Evolutionary conservation across 1,284 basidiomycete species (phyloP).

Genomic region (Irpex lacteus): DNA sequence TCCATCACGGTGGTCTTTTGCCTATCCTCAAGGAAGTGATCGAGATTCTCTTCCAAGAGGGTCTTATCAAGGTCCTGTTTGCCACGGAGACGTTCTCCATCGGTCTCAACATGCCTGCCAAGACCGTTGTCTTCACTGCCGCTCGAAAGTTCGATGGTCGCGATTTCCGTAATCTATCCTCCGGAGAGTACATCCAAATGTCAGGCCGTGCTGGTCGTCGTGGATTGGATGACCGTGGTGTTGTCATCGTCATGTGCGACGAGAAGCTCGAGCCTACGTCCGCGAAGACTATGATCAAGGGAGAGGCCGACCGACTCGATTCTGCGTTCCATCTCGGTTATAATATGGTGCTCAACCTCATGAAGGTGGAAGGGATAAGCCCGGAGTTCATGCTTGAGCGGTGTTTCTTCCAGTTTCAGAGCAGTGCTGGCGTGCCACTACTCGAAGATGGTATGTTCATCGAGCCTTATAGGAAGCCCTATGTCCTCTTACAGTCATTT

Average conservation of each 20-base stretch:
- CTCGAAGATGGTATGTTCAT: conserved; percentile 75
- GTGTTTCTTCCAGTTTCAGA: conserved; percentile 99
- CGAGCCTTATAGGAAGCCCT: background rate
- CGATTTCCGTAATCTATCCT: conserved; percentile 89
- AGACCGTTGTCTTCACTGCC: conserved; percentile 97
- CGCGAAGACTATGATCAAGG: conserved; percentile 98
- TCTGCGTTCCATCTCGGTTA: conserved; percentile 99
- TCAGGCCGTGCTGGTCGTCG: conserved; percentile 96
- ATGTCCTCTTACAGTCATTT: conserved; percentile 1
- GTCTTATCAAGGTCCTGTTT: conserved; percentile 98
- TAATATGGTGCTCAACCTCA: conserved; percentile 98
- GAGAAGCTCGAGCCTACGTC: conserved; percentile 93
- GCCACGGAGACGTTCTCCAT: conserved; percentile 99
- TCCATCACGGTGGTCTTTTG: conserved; percentile 97
- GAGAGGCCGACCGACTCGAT: conserved; percentile 95
- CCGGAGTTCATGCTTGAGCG: conserved; percentile 98
- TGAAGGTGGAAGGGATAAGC: conserved; percentile 98
- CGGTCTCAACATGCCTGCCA: conserved; percentile 99
- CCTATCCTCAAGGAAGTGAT: conserved; percentile 99
- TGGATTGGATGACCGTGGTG: conserved; percentile 97
- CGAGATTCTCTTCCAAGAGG: conserved; percentile 99
- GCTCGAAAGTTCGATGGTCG: conserved; percentile 96
- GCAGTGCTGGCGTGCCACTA: conserved; percentile 83
- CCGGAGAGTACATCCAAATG: conserved; percentile 98
- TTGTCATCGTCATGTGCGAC: conserved; percentile 99